A percentile compares a stretch with the other conserved stretches of the same genome.
These are phyloP conservation scores for Neurospora sp. DNA, from an alignment of 495 filamentous ascomycete genomes.

Conservation along the genomic window DNA sequence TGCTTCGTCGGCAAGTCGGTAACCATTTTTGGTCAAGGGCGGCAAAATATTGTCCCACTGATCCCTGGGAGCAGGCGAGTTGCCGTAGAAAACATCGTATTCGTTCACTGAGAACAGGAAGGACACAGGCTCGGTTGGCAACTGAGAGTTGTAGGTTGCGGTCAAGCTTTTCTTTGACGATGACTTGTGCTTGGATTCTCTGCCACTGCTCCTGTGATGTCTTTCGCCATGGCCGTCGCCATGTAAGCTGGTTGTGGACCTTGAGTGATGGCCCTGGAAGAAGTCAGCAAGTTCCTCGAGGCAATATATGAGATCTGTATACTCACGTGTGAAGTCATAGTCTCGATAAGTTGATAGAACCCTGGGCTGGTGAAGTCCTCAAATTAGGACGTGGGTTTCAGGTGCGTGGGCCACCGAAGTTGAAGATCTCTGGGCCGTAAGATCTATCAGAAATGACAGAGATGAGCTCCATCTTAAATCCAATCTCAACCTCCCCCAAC, in stretches of 20 bases:
- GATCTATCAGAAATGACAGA: conserved; percentile 17
- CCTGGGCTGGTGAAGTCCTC: neutral
- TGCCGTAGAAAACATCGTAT: too few species aligned
- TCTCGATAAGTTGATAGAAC: neutral
- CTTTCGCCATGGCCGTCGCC: neutral
- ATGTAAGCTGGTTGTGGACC: neutral
- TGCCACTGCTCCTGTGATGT: neutral
- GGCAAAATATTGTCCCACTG: too few species aligned
- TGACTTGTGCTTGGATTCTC: neutral
- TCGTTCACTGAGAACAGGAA: conserved; percentile 31
- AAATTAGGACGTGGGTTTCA: neutral
- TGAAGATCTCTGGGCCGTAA: neutral
- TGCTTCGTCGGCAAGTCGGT: too few species aligned
- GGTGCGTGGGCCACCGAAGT: neutral
- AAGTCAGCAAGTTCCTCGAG: neutral
- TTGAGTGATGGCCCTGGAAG: neutral
- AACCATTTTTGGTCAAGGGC: too few species aligned
- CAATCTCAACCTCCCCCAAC: neutral
- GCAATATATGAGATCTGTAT: too few species aligned
- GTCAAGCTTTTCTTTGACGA: too few species aligned
- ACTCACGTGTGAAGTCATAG: neutral
- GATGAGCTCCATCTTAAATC: neutral
- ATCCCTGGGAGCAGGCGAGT: too few species aligned
- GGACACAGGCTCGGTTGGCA: neutral
- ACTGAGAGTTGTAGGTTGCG: too few species aligned